These are phyloP conservation scores for Asterionellopsis glacialis DNA, from an alignment of 108 stramenopile genomes.

Conservation along the genomic window DNA sequence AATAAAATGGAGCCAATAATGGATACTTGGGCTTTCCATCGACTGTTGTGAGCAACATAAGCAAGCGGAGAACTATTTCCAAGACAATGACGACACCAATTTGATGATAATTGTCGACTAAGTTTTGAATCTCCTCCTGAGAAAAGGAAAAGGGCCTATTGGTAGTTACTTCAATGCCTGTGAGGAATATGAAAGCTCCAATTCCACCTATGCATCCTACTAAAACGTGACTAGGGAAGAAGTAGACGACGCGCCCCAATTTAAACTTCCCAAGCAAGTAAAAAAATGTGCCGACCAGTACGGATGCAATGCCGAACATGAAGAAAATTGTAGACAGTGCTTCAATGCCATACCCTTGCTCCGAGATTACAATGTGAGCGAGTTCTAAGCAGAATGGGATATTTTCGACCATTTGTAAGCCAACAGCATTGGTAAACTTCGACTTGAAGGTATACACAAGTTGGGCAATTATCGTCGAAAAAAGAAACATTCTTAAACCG, in stretches of 20 bases:
- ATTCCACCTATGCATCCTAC: slow-evolving; percentile 86
- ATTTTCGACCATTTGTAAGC: slow-evolving; percentile 85
- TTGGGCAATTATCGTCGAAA: slow-evolving; percentile 64
- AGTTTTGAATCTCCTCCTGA: slow-evolving; percentile 15
- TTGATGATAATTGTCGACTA: slow-evolving; percentile 35
- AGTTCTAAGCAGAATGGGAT: slow-evolving; percentile 74
- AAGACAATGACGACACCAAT: slow-evolving; percentile 46
- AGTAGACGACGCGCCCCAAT: slow-evolving; percentile 69
- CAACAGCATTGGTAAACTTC: slow-evolving; percentile 60
- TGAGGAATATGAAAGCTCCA: slow-evolving; percentile 67
- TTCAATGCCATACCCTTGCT: slow-evolving; percentile 54
- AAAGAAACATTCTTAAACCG: slow-evolving; percentile 79
- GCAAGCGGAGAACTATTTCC: slow-evolving; percentile 54
- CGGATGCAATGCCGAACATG: slow-evolving; percentile 58
- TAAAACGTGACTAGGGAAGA: slow-evolving; percentile 78
- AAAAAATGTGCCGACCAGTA: slow-evolving; percentile 73
- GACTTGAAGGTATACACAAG: slow-evolving; percentile 50
- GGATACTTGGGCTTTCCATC: slow-evolving; percentile 50
- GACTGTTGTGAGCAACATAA: slow-evolving; percentile 34
- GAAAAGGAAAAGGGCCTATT: slow-evolving; percentile 37
- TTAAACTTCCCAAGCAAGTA: slow-evolving; percentile 58
- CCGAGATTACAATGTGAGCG: slow-evolving; percentile 42
- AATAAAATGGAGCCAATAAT: slow-evolving; percentile 74
- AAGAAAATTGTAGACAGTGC: slow-evolving; percentile 75
- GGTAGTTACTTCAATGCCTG: slow-evolving; percentile 67